These are phyloP conservation scores for Colletotrichum lentis DNA, from an alignment of 2,329 filamentous ascomycete genomes.

Conservation along the genomic window DNA sequence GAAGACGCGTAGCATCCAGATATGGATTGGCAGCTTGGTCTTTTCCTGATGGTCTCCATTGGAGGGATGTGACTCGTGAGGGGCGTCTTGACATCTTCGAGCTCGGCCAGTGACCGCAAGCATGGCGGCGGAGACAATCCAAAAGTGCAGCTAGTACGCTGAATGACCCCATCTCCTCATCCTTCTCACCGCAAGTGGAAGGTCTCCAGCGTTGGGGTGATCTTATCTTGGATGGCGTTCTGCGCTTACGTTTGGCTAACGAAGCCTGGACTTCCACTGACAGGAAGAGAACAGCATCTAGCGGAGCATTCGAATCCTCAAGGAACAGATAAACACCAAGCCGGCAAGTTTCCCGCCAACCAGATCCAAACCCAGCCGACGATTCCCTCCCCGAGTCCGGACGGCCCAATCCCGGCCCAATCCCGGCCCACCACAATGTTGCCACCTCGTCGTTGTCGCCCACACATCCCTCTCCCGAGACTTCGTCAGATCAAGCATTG, in stretches of 20 bases:
- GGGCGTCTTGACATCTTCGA: not conserved
- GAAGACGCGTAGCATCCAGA: no score
- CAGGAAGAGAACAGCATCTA: not conserved
- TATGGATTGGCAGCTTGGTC: no score
- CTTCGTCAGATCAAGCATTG: constrained; percentile 1
- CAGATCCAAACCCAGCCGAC: not conserved
- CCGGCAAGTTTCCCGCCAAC: not conserved
- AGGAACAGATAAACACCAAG: not conserved
- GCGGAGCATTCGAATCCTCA: constrained; percentile 2
- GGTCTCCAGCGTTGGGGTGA: constrained; percentile 8
- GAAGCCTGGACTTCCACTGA: not conserved
- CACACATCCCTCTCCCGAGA: not conserved
- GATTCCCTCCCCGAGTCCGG: not conserved
- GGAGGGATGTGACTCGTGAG: not conserved
- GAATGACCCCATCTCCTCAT: not conserved
- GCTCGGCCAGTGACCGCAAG: not conserved
- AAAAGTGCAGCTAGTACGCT: no score
- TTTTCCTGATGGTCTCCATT: not conserved
- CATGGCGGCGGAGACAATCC: not conserved
- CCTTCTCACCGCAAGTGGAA: constrained; percentile 23
- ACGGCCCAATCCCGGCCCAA: constrained; percentile 1
- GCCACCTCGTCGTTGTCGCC: not conserved
- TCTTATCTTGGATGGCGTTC: constrained; percentile 8
- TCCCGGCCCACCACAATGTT: not conserved
- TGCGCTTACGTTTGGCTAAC: not conserved